Conservation (phyloP, 1,139 yeast species). For the Magnusiomyces tetraspermus region DNA sequence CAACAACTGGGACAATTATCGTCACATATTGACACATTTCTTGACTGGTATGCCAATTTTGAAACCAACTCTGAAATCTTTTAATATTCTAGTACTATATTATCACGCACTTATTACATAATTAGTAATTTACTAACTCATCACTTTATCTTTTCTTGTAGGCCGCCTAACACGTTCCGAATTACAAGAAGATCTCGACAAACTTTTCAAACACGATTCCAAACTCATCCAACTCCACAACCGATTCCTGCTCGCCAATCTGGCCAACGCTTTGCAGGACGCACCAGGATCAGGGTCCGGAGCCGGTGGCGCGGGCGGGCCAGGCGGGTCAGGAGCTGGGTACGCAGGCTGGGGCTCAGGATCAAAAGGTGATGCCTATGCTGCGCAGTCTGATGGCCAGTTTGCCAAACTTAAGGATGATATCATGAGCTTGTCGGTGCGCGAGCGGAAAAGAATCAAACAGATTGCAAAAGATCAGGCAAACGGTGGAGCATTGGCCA, state of each 20-base stretch:
- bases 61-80: too few species aligned
- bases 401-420: constrained; percentile 77
- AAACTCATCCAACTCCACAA: constrained; percentile 54
- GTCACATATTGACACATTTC: constrained; percentile 66
- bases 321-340: constrained; percentile 29
- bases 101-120: background rate
- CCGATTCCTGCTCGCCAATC: constrained; percentile 65
- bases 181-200: constrained; percentile 47
- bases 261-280: constrained; percentile 77
- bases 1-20: constrained; percentile 74
- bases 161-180: constrained; percentile 63
- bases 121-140: background rate
- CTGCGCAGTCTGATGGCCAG: constrained; percentile 38
- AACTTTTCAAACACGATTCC: constrained; percentile 43
- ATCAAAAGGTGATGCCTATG: constrained; percentile 23
- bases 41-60: constrained; percentile 46
- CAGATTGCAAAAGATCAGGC: constrained; percentile 65
- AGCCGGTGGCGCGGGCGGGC: constrained; percentile 42
- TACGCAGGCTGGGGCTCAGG: constrained; percentile 43
- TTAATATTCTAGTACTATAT: background rate
- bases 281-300: constrained; percentile 38
- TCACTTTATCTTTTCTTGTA: background rate
- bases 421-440: constrained; percentile 75
- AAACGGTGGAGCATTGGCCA: too few species aligned
- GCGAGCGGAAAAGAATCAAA: constrained; percentile 79